Conservation (phyloP, 495 filamentous ascomycete genomes). For the Daldinia childiae region DNA sequence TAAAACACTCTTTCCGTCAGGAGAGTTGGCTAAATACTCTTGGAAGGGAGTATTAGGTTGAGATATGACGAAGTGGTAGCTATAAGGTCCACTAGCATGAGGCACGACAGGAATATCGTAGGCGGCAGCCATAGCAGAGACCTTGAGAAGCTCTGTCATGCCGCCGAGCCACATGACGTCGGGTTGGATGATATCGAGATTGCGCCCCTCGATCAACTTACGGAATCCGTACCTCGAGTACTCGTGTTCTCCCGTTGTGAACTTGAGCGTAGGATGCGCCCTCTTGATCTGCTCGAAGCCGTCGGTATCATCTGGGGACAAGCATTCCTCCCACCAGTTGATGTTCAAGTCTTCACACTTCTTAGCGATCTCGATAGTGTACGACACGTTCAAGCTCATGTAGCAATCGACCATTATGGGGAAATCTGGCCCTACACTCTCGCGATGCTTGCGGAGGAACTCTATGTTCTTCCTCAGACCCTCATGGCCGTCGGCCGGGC, state of each 20-base stretch:
- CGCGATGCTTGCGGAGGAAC: constrained; percentile 84
- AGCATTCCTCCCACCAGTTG: constrained; percentile 96
- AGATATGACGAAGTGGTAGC: constrained; percentile 92
- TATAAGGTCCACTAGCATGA: constrained; percentile 90
- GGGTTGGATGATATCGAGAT: constrained; percentile 91
- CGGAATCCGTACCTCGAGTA: constrained; percentile 93
- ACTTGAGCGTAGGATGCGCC: constrained; percentile 88
- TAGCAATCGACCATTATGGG: constrained; percentile 96
- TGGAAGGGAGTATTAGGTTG: constrained; percentile 93
- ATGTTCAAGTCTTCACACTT: constrained; percentile 83
- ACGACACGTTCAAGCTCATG: constrained; percentile 91
- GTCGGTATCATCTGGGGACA: constrained; percentile 88
- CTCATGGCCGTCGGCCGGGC: constrained; percentile 82
- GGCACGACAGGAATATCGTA: constrained; percentile 96
- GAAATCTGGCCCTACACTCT: constrained; percentile 86
- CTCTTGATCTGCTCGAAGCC: constrained; percentile 88
- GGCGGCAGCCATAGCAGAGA: constrained; percentile 86
- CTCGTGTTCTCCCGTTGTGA: constrained; percentile 95
- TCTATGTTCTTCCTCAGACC: constrained; percentile 89
- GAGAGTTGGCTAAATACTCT: constrained; percentile 91
- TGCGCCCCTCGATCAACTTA: constrained; percentile 89
- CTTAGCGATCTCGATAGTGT: constrained; percentile 89
- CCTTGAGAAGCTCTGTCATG: constrained; percentile 88
- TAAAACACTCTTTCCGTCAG: constrained; percentile 85
- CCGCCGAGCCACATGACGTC: constrained; percentile 98